phyloP scores from a whole-genome alignment of 352 stramenopile genomes.

The Phytophthora cajani region DNA sequence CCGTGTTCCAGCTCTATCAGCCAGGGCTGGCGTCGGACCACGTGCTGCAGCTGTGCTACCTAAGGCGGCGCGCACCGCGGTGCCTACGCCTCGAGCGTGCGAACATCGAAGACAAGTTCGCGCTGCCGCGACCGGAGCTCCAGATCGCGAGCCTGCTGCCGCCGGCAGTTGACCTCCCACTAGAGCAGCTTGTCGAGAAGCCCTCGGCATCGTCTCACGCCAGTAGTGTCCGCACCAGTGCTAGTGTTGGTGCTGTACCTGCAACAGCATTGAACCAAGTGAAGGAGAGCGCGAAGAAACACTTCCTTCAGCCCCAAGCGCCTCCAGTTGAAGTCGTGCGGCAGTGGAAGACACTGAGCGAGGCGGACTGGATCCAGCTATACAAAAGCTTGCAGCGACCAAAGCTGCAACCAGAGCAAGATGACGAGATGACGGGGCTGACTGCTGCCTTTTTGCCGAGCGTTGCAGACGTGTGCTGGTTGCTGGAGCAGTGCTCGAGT shows the following conservation, averaged over 20 bases:
- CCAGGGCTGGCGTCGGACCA: conserved; percentile 56
- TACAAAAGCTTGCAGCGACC: conserved; percentile 24
- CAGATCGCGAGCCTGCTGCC: conserved; percentile 49
- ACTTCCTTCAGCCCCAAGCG: conserved; percentile 38
- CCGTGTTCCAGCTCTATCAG: conserved; percentile 74
- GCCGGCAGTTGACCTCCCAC: conserved; percentile 18
- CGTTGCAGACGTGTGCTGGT: conserved; percentile 33
- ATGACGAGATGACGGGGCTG: conserved; percentile 8
- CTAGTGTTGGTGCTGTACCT: not conserved
- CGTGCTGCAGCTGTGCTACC: conserved; percentile 65
- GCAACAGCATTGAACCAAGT: not conserved
- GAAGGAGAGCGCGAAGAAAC: conserved; percentile 29
- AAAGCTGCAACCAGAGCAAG: not conserved
- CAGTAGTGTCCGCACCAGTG: not conserved
- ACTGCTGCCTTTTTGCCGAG: conserved; percentile 15
- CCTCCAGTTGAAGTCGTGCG: conserved; percentile 28
- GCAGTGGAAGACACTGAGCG: conserved; percentile 42
- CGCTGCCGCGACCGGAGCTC: conserved; percentile 53
- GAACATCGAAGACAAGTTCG: conserved; percentile 54
- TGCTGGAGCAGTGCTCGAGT: conserved; percentile 52
- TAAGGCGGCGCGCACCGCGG: conserved; percentile 43
- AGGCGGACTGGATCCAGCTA: conserved; percentile 55
- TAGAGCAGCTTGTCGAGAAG: conserved; percentile 33
- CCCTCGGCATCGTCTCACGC: not conserved
- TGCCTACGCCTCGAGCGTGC: conserved; percentile 22